Base-by-base conservation (phyloP, 352 stramenopile species). In the Globisporangium iwayamae region DNA sequence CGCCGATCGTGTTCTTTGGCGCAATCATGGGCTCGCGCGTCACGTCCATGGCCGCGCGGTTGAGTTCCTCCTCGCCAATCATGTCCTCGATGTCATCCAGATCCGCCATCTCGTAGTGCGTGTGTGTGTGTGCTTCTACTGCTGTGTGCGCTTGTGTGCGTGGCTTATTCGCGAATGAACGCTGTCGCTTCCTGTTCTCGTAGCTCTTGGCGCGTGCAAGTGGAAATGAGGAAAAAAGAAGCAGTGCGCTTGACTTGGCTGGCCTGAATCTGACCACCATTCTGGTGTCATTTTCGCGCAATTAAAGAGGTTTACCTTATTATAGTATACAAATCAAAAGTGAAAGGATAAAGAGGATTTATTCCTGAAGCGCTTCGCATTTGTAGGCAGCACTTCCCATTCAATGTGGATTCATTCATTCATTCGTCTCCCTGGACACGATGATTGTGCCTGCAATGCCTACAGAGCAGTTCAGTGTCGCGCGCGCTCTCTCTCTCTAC, bases 11-110 rank as follows among this genome's bases (percentile, higher is more conserved):
- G 51, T 36, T 64, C 72, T 91, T 93, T 28, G 84, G 82, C 11
- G 77, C 80, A 20, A 93, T 82, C 62, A 91, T 91, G 25, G 73
- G 75, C 51, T 69, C 56, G 32, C 84, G 81, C 34, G 78, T 64
- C 36, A 68, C 77, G 52, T 66, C 71, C 57, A 81, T 72, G 18
- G 67, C 65, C n/a, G 72, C 76, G 63, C 84, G 84, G 52, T 73
- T 75, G 52, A 90, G 66, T 65, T 88, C 84, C 32, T 90, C 74
- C 62, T 87, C 80, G 65, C 69, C 73, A 68, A 93, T 86, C 72
- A 93, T 90, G 73, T 91, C 82, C 66, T 93, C 84, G 39, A 93
- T 91, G 70, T 91, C 84, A 65, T 93, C 84, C 67, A 81, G 50
- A 73, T 70, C 50, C 10, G 60, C 69, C 28, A 53, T 66, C 45